Conservation (phyloP, 805 yeast genomes). For the Saccharomycopsis fodiens region DNA sequence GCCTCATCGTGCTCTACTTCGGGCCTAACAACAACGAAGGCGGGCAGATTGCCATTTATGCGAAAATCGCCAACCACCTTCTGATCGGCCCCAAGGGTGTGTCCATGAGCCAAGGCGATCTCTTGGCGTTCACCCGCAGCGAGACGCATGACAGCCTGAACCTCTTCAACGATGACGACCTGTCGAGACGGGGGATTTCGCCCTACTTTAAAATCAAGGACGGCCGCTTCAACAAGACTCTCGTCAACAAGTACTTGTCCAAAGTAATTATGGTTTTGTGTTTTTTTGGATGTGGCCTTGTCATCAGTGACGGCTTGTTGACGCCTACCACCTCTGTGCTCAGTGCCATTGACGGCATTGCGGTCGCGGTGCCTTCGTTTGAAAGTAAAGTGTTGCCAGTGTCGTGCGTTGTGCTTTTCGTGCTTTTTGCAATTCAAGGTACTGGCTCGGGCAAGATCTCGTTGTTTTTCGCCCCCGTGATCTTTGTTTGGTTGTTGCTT, state of each 20-base stretch:
- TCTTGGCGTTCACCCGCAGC: slow-evolving; percentile 31
- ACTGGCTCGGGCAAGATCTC: slow-evolving; percentile 45
- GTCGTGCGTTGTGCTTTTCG: slow-evolving; percentile 39
- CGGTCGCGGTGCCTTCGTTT: slow-evolving; percentile 42
- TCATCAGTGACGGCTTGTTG: slow-evolving; percentile 51
- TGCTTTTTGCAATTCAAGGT: slow-evolving; percentile 39
- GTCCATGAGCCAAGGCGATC: slow-evolving; percentile 32
- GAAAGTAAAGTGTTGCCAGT: slow-evolving; percentile 36
- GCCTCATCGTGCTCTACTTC: slow-evolving; percentile 37
- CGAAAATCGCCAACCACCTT: slow-evolving; percentile 44
- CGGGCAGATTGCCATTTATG: slow-evolving; percentile 57
- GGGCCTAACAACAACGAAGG: slow-evolving; percentile 59
- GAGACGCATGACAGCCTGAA: slow-evolving; percentile 27
- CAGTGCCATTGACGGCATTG: slow-evolving; percentile 49
- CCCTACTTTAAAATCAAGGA: slow-evolving; percentile 21
- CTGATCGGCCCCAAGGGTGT: slow-evolving; percentile 41
- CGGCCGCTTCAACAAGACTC: slow-evolving; percentile 23
- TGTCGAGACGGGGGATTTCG: slow-evolving; percentile 17
- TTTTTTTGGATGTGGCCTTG: slow-evolving; percentile 49
- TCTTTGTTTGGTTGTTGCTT: slow-evolving; percentile 42
- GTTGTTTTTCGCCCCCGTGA: slow-evolving; percentile 45
- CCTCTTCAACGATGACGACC: slow-evolving; percentile 17
- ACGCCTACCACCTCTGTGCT: slow-evolving; percentile 60
- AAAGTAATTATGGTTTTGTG: slow-evolving; percentile 32
- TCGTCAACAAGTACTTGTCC: slow-evolving; percentile 28